Conservation (phyloP, 345 rosid genomes). For the Ceriops decandra region DNA sequence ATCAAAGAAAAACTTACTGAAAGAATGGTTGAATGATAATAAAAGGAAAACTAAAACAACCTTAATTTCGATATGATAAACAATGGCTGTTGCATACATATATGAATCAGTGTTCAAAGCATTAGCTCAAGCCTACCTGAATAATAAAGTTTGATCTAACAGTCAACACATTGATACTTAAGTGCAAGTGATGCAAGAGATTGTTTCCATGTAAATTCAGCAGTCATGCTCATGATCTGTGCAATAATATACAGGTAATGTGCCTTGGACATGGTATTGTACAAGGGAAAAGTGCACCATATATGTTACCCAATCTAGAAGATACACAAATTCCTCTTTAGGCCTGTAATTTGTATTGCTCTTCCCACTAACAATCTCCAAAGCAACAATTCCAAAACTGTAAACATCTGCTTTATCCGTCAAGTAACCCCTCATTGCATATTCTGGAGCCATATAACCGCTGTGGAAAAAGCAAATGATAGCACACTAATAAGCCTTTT, state of each 20-base stretch:
- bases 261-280: background rate
- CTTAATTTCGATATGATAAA: too few species aligned
- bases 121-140: too few species aligned
- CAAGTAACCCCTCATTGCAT: slow-evolving; percentile 97
- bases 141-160: too few species aligned
- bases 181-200: background rate
- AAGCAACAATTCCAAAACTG: slow-evolving; percentile 75
- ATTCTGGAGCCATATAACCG: slow-evolving; percentile 99
- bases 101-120: too few species aligned
- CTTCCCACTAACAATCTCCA: slow-evolving; percentile 88
- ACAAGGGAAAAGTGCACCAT: background rate
- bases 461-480: slow-evolving; percentile 23
- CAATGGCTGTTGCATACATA: too few species aligned
- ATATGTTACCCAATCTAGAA: slow-evolving; percentile 74
- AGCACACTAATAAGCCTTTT: background rate
- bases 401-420: slow-evolving; percentile 93
- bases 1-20: too few species aligned
- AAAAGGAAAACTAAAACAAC: too few species aligned
- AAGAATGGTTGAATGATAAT: background rate
- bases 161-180: too few species aligned
- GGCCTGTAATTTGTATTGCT: slow-evolving; percentile 97
- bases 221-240: background rate
- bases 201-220: background rate
- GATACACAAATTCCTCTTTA: slow-evolving; percentile 88
- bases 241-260: background rate